Conservation (phyloP, 1,284 basidiomycete genomes). For the Chalciporus sp. region DNA sequence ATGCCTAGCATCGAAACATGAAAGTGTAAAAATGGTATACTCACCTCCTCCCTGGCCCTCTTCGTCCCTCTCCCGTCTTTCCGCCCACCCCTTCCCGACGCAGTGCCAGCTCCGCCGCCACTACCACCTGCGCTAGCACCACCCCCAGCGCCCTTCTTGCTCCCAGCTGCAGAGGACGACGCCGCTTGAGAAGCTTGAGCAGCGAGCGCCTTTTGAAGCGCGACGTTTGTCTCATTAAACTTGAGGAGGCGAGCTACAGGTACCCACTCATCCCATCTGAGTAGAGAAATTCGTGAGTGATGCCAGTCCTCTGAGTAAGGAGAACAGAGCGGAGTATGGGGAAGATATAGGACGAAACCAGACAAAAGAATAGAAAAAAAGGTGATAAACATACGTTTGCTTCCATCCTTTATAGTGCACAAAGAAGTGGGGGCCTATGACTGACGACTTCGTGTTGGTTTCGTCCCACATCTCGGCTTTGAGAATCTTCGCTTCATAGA, state of each 20-base stretch:
- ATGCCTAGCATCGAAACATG: neutral
- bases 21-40: constrained; percentile 2
- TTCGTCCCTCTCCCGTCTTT: constrained; percentile 40
- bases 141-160: constrained; percentile 31
- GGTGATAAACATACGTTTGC: constrained; percentile 71
- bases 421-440: constrained; percentile 82
- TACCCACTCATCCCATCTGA: constrained; percentile 99
- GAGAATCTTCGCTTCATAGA: constrained; percentile 78
- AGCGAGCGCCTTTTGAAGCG: constrained; percentile 70
- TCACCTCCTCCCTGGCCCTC: constrained; percentile 39
- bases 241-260: constrained; percentile 84
- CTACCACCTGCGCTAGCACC: constrained; percentile 17
- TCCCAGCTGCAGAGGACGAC: constrained; percentile 34
- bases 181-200: constrained; percentile 41
- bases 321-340: neutral
- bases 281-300: neutral
- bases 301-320: neutral
- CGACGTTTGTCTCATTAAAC: constrained; percentile 82
- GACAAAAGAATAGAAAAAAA: neutral
- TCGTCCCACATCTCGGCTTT: constrained; percentile 80
- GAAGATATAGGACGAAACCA: neutral
- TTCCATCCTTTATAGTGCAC: constrained; percentile 99
- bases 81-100: constrained; percentile 27
- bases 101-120: constrained; percentile 21
- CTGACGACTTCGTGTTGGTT: constrained; percentile 64